Conservation (phyloP, 495 filamentous ascomycete genomes). For the Ascobolus immersus region DNA sequence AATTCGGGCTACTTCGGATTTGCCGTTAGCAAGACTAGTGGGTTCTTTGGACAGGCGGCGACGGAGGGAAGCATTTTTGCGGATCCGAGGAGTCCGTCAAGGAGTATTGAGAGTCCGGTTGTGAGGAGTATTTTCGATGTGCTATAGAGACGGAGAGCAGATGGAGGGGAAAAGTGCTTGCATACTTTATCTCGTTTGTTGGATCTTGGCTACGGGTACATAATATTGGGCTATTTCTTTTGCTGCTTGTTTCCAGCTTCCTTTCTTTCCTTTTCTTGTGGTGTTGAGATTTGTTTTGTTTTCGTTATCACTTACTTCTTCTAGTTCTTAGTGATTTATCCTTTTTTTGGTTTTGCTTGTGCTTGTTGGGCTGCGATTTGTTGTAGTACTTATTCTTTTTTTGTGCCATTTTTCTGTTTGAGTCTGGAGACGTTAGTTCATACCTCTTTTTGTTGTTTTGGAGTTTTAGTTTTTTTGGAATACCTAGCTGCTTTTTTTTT, state of each 20-base stretch:
- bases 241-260: conserved; percentile 2
- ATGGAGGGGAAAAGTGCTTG: conserved; percentile 10
- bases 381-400: too few relatives aligned
- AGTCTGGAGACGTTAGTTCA: too few relatives aligned
- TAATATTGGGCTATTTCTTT: conserved; percentile 11
- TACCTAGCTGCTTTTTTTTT: too few relatives aligned
- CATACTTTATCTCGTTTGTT: conserved; percentile 1
- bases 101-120: conserved; percentile 13
- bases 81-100: conserved; percentile 13
- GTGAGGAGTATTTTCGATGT: conserved; percentile 17
- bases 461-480: too few relatives aligned
- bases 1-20: background rate
- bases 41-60: conserved; percentile 7
- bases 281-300: conserved; percentile 6
- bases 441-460: too few relatives aligned
- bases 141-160: conserved; percentile 17
- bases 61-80: conserved; percentile 9
- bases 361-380: too few relatives aligned
- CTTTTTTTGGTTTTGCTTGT: too few relatives aligned
- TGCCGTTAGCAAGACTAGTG: conserved; percentile 2
- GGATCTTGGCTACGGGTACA: conserved; percentile 6
- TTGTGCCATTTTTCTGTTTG: too few relatives aligned
- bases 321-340: too few relatives aligned
- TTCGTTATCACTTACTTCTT: conserved; percentile 6
- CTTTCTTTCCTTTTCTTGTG: conserved; percentile 5